Conservation (phyloP, 345 rosid genomes). For the Euclidium syriacum region DNA sequence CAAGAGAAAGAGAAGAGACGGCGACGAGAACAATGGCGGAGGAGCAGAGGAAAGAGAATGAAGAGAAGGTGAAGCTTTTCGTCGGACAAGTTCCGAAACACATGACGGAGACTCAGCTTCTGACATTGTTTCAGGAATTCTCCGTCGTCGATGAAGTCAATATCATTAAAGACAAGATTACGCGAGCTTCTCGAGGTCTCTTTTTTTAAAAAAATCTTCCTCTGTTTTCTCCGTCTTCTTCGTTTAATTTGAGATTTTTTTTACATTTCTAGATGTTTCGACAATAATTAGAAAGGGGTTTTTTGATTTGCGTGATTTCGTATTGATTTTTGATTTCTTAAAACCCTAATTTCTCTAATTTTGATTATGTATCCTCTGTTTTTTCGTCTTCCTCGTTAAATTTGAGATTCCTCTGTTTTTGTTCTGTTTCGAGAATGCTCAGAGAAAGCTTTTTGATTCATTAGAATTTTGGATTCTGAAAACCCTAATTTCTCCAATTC, state of each 20-base stretch:
- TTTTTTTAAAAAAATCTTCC: neutral
- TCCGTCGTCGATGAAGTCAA: slow-evolving; percentile 91
- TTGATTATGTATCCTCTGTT: neutral
- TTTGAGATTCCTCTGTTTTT: slow-evolving; percentile 5
- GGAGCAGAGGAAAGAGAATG: slow-evolving; percentile 43
- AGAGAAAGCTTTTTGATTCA: neutral
- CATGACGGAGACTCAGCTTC: slow-evolving; percentile 85
- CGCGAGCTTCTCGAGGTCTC: slow-evolving; percentile 82
- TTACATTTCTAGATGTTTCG: neutral
- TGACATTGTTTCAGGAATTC: slow-evolving; percentile 77
- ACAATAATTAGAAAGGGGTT: neutral
- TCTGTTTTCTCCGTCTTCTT: slow-evolving; percentile 7
- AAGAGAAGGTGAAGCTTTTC: slow-evolving; percentile 89
- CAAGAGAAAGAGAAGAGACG: slow-evolving; percentile 20
- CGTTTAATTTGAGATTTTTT: neutral
- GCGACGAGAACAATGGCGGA: slow-evolving; percentile 57
- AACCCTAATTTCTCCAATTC: neutral
- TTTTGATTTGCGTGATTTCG: neutral
- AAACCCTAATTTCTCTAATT: neutral
- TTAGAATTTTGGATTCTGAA: neutral
- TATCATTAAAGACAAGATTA: slow-evolving; percentile 86
- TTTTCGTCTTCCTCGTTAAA: slow-evolving; percentile 5
- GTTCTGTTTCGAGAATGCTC: neutral
- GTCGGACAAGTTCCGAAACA: slow-evolving; percentile 97
- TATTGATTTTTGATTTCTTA: neutral